These are phyloP conservation scores for Globisporangium abappressorium DNA, from an alignment of 352 stramenopile species.

Conservation along the genomic window DNA sequence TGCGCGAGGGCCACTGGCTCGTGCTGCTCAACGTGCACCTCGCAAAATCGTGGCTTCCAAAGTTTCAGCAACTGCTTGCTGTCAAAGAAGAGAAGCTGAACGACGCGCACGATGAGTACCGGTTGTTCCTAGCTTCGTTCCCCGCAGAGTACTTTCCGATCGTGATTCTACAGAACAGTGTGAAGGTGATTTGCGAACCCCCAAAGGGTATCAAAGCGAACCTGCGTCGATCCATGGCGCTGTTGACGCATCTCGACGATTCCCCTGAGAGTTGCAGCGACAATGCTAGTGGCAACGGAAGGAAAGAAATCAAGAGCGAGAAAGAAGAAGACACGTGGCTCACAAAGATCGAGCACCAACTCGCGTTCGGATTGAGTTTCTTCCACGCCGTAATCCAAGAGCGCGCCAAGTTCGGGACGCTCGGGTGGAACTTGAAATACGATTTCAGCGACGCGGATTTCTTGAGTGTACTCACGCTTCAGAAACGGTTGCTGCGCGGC, in stretches of 20 bases:
- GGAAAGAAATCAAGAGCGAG: background rate
- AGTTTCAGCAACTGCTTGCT: slow-evolving; percentile 45
- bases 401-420: slow-evolving; percentile 64
- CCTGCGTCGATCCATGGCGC: slow-evolving; percentile 59
- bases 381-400: slow-evolving; percentile 81
- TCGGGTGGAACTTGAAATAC: slow-evolving; percentile 79
- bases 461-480: slow-evolving; percentile 58
- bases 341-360: slow-evolving; percentile 37
- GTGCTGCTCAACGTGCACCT: slow-evolving; percentile 78
- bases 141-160: slow-evolving; percentile 70
- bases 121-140: slow-evolving; percentile 69
- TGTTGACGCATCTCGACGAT: slow-evolving; percentile 22
- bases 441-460: slow-evolving; percentile 82
- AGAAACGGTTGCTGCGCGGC: slow-evolving; percentile 42
- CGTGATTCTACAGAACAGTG: slow-evolving; percentile 63
- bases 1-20: slow-evolving; percentile 56
- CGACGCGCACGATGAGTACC: slow-evolving; percentile 54
- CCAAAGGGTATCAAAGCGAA: slow-evolving; percentile 74
- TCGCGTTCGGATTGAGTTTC: slow-evolving; percentile 73
- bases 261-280: slow-evolving; percentile 2
- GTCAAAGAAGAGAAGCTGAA: slow-evolving; percentile 31
- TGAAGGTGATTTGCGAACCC: slow-evolving; percentile 81
- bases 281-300: background rate
- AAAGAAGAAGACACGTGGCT: slow-evolving; percentile 10
- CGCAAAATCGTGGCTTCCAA: slow-evolving; percentile 71